These are phyloP conservation scores for Mycocentrospora acerina DNA, from an alignment of 2,329 filamentous ascomycete genomes.

Conservation along the genomic window DNA sequence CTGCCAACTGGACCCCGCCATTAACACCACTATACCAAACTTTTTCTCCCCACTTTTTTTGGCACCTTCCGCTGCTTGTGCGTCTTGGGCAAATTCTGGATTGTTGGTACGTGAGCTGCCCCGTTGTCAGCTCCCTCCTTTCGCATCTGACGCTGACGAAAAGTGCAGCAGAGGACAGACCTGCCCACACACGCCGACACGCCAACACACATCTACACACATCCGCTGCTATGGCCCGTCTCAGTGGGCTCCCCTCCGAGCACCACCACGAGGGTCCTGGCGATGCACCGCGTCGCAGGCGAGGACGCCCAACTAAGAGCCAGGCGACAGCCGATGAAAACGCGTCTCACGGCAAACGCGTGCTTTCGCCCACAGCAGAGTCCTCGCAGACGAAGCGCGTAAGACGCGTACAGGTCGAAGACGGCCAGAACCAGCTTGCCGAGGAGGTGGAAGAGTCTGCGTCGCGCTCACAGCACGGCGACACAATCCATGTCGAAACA, in stretches of 20 bases:
- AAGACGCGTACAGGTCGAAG: conserved; percentile 32
- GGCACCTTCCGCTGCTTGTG: too few species aligned
- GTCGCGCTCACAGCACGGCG: conserved; percentile 24
- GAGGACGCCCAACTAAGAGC: conserved; percentile 31
- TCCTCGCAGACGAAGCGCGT: conserved; percentile 33
- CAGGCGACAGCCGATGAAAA: conserved; percentile 21
- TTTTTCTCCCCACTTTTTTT: too few species aligned
- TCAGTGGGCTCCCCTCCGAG: conserved; percentile 37
- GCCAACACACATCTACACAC: background rate
- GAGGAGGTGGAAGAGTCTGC: conserved; percentile 36
- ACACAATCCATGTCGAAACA: conserved; percentile 17
- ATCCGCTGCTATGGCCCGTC: conserved; percentile 32
- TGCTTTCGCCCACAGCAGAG: conserved; percentile 29
- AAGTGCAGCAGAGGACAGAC: too few species aligned
- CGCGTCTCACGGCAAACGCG: conserved; percentile 25
- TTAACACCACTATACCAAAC: too few species aligned
- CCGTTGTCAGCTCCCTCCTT: too few species aligned
- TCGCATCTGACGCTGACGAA: too few species aligned
- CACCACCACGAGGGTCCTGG: conserved; percentile 40
- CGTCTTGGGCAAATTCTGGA: too few species aligned
- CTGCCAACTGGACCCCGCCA: too few species aligned
- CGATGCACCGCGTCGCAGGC: conserved; percentile 35
- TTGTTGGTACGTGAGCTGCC: too few species aligned
- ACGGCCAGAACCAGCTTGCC: conserved; percentile 30
- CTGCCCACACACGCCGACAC: too few species aligned